These are phyloP conservation scores for Zymoseptoria ardabiliae DNA, from an alignment of 2,329 filamentous ascomycete genomes.

Conservation along the genomic window DNA sequence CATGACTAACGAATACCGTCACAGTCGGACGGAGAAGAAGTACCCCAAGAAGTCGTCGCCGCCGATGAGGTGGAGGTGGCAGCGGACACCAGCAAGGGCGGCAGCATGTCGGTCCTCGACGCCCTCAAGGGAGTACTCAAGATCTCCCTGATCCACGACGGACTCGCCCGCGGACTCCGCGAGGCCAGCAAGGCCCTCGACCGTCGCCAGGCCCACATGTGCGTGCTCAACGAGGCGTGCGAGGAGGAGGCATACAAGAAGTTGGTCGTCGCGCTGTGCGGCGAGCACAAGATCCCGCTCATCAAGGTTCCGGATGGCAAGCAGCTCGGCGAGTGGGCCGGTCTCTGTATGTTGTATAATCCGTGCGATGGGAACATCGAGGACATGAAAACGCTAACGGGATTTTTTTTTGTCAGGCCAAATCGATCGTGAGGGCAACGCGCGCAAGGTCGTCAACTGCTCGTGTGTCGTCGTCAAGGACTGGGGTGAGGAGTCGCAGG, in stretches of 20 bases:
- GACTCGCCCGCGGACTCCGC: constrained; percentile 94
- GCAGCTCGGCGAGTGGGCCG: constrained; percentile 99
- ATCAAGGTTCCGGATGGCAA: constrained; percentile 99
- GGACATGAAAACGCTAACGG: constrained; percentile 8
- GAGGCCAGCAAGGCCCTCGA: constrained; percentile 99
- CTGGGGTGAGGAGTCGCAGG: constrained; percentile 99
- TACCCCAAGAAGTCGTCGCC: constrained; percentile 65
- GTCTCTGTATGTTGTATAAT: constrained; percentile 76
- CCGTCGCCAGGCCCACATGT: constrained; percentile 98
- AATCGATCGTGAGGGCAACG: constrained; percentile 97
- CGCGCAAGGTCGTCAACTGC: constrained; percentile 99
- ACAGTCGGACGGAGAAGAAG: constrained; percentile 99
- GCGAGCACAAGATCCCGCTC: constrained; percentile 98
- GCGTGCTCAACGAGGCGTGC: constrained; percentile 98
- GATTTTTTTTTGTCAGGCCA: constrained; percentile 65
- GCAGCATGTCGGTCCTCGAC: constrained; percentile 90
- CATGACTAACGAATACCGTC: constrained; percentile 14
- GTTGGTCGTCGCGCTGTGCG: constrained; percentile 96
- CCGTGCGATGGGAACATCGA: background rate
- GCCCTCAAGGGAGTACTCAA: constrained; percentile 98
- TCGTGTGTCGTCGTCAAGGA: constrained; percentile 99
- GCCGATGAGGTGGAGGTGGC: constrained; percentile 89
- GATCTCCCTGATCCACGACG: constrained; percentile 98
- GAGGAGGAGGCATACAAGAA: constrained; percentile 99
- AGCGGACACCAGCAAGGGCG: constrained; percentile 77